A percentile compares a stretch with the other conserved stretches of the same genome.
These are phyloP conservation scores for Platanthera guangdongensis DNA, from an alignment of 106 monocot species.

Conservation along the genomic window DNA sequence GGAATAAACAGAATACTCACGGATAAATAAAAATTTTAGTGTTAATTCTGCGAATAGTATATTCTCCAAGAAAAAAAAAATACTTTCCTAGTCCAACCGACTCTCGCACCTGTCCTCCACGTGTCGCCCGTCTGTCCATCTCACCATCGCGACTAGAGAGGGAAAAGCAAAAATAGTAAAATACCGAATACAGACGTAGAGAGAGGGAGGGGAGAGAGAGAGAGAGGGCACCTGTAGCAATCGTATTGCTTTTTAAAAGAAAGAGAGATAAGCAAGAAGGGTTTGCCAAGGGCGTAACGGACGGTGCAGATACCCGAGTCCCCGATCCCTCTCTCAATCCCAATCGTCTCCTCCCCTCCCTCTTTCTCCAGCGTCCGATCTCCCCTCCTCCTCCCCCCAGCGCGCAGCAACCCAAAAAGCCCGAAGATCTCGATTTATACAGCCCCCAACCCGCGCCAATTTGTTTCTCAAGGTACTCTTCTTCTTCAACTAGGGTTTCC, in stretches of 20 bases:
- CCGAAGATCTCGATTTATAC: background rate
- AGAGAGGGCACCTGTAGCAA: no score
- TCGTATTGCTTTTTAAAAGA: no score
- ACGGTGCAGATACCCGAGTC: slow-evolving; percentile 11
- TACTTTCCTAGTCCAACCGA: no score
- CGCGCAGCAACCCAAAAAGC: background rate
- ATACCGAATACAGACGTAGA: background rate
- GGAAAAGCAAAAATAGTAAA: background rate
- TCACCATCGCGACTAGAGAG: background rate
- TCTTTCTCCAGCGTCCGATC: slow-evolving; percentile 41
- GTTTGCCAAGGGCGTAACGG: background rate
- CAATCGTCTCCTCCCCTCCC: slow-evolving; percentile 33
- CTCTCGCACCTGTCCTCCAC: no score
- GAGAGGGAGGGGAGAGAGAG: background rate
- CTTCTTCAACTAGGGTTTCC: background rate
- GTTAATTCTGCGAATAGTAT: no score
- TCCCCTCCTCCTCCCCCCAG: slow-evolving; percentile 13
- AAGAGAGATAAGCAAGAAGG: no score
- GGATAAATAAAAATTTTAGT: no score
- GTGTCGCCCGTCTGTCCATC: background rate
- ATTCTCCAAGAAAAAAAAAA: no score
- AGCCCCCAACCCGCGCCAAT: background rate
- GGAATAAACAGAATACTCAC: no score
- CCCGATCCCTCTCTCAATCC: slow-evolving; percentile 12
- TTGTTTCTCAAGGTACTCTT: slow-evolving; percentile 1